Evolutionary conservation across 208 protist genomes (phyloP).

Genomic region (Trypanosoma lewisi): DNA sequence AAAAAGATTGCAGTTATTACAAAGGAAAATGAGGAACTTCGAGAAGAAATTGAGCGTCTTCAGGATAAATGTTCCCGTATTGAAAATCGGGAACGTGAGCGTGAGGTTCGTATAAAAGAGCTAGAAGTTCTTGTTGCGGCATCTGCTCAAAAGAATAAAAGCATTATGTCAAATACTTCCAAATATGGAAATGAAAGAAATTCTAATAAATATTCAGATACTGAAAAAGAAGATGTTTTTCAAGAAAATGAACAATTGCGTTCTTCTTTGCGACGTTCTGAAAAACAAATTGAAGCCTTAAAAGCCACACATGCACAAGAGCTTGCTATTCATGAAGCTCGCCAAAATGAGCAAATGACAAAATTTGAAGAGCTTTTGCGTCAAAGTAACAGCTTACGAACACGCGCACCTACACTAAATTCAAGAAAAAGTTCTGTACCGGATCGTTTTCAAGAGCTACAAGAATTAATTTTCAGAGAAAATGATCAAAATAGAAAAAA

Average conservation of each 20-base stretch:
- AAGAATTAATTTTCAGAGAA: constrained; percentile 11
- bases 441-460: constrained; percentile 11
- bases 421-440: constrained; percentile 10
- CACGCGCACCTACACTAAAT: neutral
- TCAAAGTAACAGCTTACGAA: constrained; percentile 40
- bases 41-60: constrained; percentile 39
- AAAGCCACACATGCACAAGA: constrained; percentile 23
- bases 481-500: constrained; percentile 14
- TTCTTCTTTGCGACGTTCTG: constrained; percentile 1
- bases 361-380: constrained; percentile 49
- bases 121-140: constrained; percentile 45
- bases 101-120: constrained; percentile 44
- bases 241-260: constrained; percentile 22
- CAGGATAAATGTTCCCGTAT: constrained; percentile 32
- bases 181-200: constrained; percentile 9
- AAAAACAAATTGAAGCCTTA: constrained; percentile 14
- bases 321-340: constrained; percentile 34
- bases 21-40: constrained; percentile 42
- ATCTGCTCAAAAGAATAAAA: constrained; percentile 27
- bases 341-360: constrained; percentile 25
- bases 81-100: constrained; percentile 41
- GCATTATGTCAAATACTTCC: neutral
- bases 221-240: constrained; percentile 6
- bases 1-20: constrained; percentile 18
- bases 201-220: neutral